Base-by-base conservation (phyloP, 768 basidiomycete genomes). In the Amanita pseudoporphyria region DNA sequence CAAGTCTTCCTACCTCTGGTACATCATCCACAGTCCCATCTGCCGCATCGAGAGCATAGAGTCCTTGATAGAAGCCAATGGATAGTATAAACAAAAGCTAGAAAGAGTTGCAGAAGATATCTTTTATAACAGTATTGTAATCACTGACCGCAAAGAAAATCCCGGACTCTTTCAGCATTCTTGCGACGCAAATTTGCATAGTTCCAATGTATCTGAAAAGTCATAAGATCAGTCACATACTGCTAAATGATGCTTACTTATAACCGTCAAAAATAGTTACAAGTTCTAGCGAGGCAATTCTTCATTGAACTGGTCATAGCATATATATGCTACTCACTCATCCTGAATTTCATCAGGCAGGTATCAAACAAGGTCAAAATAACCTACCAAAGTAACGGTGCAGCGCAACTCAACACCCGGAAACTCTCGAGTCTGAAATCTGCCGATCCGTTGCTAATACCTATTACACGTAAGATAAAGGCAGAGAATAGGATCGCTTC, bases 151-250 rank as follows among this genome's bases (percentile, higher is more conserved):
- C 86, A 64, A 94, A 92, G 69, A 94, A 94, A 42, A 96, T 82
- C 3, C 88, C 84, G 16, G 90, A 93, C 65, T 97, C 92, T 60
- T 86, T 83, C 54, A 97, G 66, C 93, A 97, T 97, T 10, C 91
- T 76, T 16, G 88, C 81, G 1, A 95, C 81, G 53, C 93, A 94
- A 24, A 97, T 91, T 61, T 95, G 91, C 82, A 96, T 82, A 0
- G 86, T 92, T 6, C 93, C 93, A 40, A 97, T 80, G 57, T 87
- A 87, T 59, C 84, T 87, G 45, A 7, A 30, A 41, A 44, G 16
- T 9, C 42, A 52, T 46, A 26, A 28, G 41, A 32, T 31, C 36
- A 9, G 52, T 30, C 18, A 16, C 38, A 33, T 1, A 31, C n/a
- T 24, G 45, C 33, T 21, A 45, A 30, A 12, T 48, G 31, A 9